phyloP scores from a whole-genome alignment of 2,329 filamentous ascomycete genomes.

The Triangularia setosa region DNA sequence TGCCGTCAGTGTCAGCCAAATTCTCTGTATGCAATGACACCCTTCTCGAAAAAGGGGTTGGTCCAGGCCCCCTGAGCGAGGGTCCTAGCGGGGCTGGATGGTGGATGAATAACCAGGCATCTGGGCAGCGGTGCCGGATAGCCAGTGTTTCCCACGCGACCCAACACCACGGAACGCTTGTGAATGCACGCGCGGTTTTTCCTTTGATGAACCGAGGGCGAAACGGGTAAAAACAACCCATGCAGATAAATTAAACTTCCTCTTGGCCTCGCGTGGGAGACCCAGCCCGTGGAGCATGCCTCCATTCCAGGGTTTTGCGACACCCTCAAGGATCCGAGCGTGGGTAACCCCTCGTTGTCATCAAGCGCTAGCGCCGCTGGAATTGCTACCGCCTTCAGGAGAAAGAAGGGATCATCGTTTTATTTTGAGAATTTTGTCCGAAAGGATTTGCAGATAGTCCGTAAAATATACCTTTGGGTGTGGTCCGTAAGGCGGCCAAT shows the following conservation, averaged over 20 bases:
- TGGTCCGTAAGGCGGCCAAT: not conserved
- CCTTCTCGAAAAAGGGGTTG: not conserved
- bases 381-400: slow-evolving; percentile 18
- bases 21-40: not conserved
- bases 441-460: not conserved
- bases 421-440: not conserved
- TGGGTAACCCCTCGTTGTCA: not conserved
- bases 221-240: not conserved
- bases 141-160: not conserved
- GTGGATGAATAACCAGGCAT: not conserved
- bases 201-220: not conserved
- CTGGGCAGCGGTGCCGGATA: not conserved
- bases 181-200: not conserved
- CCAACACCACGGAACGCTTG: not conserved
- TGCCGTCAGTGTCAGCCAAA: not conserved
- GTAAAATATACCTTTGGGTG: not conserved
- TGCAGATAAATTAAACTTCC: not conserved
- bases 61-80: not conserved
- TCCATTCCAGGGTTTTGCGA: slow-evolving; percentile 6
- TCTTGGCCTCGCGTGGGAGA: not conserved
- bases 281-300: not conserved
- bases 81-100: not conserved
- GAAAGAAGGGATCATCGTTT: not conserved
- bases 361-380: slow-evolving; percentile 6
- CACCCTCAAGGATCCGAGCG: slow-evolving; percentile 13